Base-by-base conservation (phyloP, 148 eudicot genomes). In the Rhododendron kiyosumense region DNA sequence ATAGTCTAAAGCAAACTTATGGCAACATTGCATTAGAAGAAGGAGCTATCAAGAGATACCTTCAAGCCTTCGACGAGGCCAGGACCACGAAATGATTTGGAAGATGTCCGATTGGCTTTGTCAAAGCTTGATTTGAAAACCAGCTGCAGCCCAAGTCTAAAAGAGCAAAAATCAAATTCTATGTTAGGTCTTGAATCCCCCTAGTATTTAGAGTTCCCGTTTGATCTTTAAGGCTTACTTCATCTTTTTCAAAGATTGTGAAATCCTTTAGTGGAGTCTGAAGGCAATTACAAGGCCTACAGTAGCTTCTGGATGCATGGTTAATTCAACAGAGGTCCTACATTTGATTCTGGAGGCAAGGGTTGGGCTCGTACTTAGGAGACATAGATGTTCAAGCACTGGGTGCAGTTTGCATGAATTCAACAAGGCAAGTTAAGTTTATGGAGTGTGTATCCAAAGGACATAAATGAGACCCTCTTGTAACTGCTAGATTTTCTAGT, bases 121-220 rank as follows among this genome's bases (percentile, higher is more conserved):
- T 97, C 99, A 79, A 94, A 97, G 88, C 99, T 97, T 30, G 99
- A 95, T 89, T 97, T 97, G 85, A 97, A 97, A 77, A 95, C 92
- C 76, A 97, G 87, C 28, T 92, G 96, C 86, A 97, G 85, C 49
- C 95, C 98, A 51, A 95, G 90, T 83, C 96, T 94, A 83, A 7
- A 86, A 67, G 36, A 32, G 41, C 7, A 67, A 54, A 81, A 86
- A 74, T 59, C 81, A 79, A 73, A 59, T 78, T 41, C 59, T 74
- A 57, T 30, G 63, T 14, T 49, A 78, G 26, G 61, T 54, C 61
- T 81, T 32, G 8, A 34, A 26, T 5, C 59, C 59, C 59, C 59
- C 59, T 46, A 54, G 20, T 54, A 54, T 54, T 54, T 54, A 17
- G 61, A 54, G 61, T 17, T 54, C 61, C 61, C 61, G 4, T 12